Evolutionary conservation across 352 stramenopile genomes (phyloP), one percentile per base, ranked within the genome.

Genomic region (Phytopythium mirpurense): DNA sequence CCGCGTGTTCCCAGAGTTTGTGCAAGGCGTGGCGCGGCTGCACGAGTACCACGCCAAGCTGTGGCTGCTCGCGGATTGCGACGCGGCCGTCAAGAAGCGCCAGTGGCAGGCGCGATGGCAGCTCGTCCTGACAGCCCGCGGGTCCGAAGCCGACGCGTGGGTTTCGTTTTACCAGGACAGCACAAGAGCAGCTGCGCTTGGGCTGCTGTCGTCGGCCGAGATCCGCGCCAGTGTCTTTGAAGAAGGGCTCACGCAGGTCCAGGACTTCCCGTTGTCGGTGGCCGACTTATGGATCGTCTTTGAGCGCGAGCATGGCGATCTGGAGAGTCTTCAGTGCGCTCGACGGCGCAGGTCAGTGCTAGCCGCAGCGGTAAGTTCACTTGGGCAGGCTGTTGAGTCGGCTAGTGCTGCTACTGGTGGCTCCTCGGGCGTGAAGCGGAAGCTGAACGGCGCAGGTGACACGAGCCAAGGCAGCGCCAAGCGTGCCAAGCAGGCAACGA

Each of bases 1-100:
- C 12, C 61, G 54, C 24, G 38, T 46, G 10, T 87, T 72, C 46
- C 61, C 72, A 5, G 56, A 67, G 2, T 78, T 78, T 34, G 11
- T 53, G n/a, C 56, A 67, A 2, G 66, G 68, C 0, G 40, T 52
- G 8, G 54, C 74, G 29, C 61, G 56, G 2, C 24, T 90, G 16
- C 53, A 68, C 23, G 67, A 78, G 53, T 83, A 87, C 32, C 61
- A 82, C 32, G 66, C 70, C 15, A 81, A 87, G 45, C 78, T 67
- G 32, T 74, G 57, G 45, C 21, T 54, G 27, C 19, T 81, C 38
- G 51, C 68, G 55, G 43, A 38, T 38, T 42, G 38, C 40, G n/a
- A 31, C 19, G 31, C 48, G 23, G 40, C 35, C 5, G 24, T 50
- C 14, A 50, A 50, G 44, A 50, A 50, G 44, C 37, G 48, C 15